Conservation (phyloP, 2,329 filamentous ascomycete species). For the Tolypocladium tundrense region DNA sequence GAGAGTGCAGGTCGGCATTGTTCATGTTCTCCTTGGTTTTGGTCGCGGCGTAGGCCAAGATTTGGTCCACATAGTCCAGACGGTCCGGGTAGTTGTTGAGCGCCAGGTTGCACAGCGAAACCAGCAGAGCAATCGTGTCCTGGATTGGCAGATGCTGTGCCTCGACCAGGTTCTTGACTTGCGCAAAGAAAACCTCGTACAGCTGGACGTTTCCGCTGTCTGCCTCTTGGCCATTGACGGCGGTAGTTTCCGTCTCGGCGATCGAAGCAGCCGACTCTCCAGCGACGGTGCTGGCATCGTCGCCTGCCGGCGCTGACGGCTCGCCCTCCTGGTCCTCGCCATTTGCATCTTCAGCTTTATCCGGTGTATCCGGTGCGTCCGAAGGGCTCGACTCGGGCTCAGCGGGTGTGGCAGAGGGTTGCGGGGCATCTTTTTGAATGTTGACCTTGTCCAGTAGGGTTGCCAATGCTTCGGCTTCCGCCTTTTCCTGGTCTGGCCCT, state of each 20-base stretch:
- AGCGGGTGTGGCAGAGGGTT: constrained; percentile 7
- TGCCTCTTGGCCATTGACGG: constrained; percentile 33
- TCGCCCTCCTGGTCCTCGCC: constrained; percentile 13
- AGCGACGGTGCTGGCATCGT: constrained; percentile 18
- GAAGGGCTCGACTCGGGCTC: constrained; percentile 24
- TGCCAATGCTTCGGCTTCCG: constrained; percentile 74
- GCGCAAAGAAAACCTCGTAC: constrained; percentile 95
- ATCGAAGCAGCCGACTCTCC: constrained; percentile 27
- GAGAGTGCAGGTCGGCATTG: constrained; percentile 88
- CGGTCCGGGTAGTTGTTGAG: constrained; percentile 91
- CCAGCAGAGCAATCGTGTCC: constrained; percentile 85
- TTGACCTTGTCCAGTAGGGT: constrained; percentile 69
- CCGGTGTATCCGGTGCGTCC: constrained; percentile 11
- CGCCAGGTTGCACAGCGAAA: constrained; percentile 88
- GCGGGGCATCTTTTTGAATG: constrained; percentile 45
- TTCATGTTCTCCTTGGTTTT: constrained; percentile 87
- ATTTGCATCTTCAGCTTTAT: constrained; percentile 20
- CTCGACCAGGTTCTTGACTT: constrained; percentile 88
- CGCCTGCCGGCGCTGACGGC: constrained; percentile 12
- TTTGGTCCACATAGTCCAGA: constrained; percentile 90
- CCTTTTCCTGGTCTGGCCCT: constrained; percentile 60
- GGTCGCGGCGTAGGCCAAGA: constrained; percentile 75
- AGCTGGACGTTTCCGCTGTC: constrained; percentile 65
- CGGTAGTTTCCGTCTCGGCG: constrained; percentile 36
- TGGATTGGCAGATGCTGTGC: constrained; percentile 85